Evolutionary conservation across 306 rosid species (phyloP).

Genomic region (Malus sieversii): DNA sequence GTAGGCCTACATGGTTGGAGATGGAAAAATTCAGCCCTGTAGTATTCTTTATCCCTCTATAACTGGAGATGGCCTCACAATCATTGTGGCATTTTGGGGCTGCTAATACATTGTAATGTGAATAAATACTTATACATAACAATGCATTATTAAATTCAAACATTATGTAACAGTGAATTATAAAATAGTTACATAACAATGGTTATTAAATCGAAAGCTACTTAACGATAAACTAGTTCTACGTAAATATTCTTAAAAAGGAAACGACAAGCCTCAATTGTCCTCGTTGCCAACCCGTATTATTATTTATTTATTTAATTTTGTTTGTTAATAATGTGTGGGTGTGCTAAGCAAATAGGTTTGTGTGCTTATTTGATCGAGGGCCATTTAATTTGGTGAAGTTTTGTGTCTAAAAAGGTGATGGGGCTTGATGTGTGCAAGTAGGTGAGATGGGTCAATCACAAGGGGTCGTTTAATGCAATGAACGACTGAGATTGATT

Average conservation of each 20-base stretch:
- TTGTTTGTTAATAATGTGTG: too few species aligned
- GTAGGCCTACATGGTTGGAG: too few species aligned
- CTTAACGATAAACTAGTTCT: not conserved
- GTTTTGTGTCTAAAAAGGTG: constrained; percentile 8
- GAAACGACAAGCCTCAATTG: not conserved
- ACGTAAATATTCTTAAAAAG: not conserved
- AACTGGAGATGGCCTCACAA: too few species aligned
- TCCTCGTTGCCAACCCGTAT: not conserved
- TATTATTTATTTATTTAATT: too few species aligned
- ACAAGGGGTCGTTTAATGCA: constrained; percentile 20
- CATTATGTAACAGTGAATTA: too few species aligned
- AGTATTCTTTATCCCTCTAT: too few species aligned
- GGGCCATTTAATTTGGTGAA: constrained; percentile 38
- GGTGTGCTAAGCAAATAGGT: constrained; percentile 18
- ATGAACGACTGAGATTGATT: constrained; percentile 35
- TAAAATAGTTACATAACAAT: too few species aligned
- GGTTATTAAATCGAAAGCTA: too few species aligned
- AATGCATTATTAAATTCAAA: not conserved
- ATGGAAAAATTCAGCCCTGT: too few species aligned
- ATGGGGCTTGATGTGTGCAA: constrained; percentile 8
- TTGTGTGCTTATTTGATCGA: constrained; percentile 15
- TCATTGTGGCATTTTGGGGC: too few species aligned
- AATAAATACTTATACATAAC: too few species aligned
- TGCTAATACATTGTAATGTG: too few species aligned
- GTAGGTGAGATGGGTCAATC: constrained; percentile 46